phyloP scores from a whole-genome alignment of 345 rosid genomes.

The Brassica carinata region DNA sequence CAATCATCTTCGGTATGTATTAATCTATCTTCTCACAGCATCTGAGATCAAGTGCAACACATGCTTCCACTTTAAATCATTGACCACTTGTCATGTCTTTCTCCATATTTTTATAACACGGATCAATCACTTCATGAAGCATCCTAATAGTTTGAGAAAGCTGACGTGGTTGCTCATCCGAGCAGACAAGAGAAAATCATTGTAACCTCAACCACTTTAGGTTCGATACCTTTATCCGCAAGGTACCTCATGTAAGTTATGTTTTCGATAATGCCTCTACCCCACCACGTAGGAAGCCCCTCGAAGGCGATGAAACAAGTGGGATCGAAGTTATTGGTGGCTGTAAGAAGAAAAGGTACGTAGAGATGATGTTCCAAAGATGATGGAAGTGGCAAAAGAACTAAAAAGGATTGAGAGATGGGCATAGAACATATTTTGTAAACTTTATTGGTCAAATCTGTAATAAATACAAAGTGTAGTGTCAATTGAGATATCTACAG shows the following conservation, averaged over 20 bases:
- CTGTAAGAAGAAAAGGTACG: not conserved
- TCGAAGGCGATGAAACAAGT: not conserved
- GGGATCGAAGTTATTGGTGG: not conserved
- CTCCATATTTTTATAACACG: not conserved
- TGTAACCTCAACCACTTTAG: not conserved
- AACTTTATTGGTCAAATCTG: not conserved
- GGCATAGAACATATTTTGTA: not conserved
- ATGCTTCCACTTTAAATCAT: not conserved
- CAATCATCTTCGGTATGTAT: constrained; percentile 38
- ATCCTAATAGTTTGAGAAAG: not conserved
- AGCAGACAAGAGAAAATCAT: not conserved
- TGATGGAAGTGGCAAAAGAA: constrained; percentile 37
- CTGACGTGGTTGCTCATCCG: not conserved
- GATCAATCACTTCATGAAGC: constrained; percentile 18
- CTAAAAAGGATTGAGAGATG: constrained; percentile 23
- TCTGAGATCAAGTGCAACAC: constrained; percentile 15
- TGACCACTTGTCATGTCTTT: constrained; percentile 1
- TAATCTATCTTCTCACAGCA: constrained; percentile 19
- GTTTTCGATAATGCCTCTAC: not conserved
- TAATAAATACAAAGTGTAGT: not conserved
- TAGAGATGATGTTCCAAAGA: constrained; percentile 34
- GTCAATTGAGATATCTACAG: not conserved
- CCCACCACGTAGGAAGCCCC: not conserved
- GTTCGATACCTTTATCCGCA: not conserved
- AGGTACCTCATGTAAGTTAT: not conserved